phyloP scores from a whole-genome alignment of 2,329 filamentous ascomycete species.

The Chaetomiaceae sp. region DNA sequence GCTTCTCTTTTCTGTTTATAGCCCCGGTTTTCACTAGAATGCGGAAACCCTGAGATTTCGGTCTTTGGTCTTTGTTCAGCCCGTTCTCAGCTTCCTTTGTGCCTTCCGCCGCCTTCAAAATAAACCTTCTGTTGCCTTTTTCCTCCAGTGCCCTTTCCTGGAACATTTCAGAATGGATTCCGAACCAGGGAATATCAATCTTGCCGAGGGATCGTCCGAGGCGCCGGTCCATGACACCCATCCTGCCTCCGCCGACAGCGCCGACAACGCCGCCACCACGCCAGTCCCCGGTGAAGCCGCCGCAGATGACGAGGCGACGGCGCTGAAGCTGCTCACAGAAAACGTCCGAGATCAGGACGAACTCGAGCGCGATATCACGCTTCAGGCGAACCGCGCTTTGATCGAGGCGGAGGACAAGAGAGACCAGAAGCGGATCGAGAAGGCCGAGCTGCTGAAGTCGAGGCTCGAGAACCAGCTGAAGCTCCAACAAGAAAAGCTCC shows the following conservation, averaged over 20 bases:
- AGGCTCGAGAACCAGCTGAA: slow-evolving; percentile 64
- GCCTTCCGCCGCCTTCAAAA: too few relatives aligned
- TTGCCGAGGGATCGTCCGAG: not conserved
- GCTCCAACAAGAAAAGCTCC: slow-evolving; percentile 45
- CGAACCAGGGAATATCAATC: not conserved
- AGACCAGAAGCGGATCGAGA: slow-evolving; percentile 59
- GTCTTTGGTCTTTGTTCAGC: too few relatives aligned
- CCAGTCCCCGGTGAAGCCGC: not conserved
- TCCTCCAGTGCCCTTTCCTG: too few relatives aligned
- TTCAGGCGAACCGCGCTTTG: slow-evolving; percentile 55
- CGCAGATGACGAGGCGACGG: slow-evolving; percentile 51
- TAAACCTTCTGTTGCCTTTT: too few relatives aligned
- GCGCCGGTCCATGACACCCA: not conserved
- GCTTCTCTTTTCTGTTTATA: too few relatives aligned
- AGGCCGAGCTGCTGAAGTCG: slow-evolving; percentile 47
- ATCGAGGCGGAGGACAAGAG: slow-evolving; percentile 60
- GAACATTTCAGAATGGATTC: not conserved
- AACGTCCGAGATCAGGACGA: slow-evolving; percentile 83
- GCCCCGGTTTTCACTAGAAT: too few relatives aligned
- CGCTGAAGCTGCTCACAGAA: slow-evolving; percentile 59
- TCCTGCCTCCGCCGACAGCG: not conserved
- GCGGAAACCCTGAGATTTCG: too few relatives aligned
- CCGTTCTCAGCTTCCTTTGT: too few relatives aligned
- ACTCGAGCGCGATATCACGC: slow-evolving; percentile 77
- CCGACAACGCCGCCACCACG: not conserved